A percentile compares a stretch with the other conserved stretches of the same genome.
phyloP scores from a whole-genome alignment of 2,329 filamentous ascomycete species.

The Plectosphaerella plurivora region DNA sequence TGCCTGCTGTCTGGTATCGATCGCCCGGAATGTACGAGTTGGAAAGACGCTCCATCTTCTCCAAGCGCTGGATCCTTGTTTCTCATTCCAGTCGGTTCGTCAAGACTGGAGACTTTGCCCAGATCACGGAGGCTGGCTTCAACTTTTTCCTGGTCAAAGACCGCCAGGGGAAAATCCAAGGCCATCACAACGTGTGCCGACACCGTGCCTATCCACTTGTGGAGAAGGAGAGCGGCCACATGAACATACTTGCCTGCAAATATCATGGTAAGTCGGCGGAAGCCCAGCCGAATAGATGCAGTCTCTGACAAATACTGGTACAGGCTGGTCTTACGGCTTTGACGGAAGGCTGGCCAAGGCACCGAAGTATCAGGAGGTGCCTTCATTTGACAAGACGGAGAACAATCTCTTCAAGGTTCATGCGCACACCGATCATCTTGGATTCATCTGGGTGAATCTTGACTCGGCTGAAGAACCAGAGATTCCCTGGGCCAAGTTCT shows the following conservation, averaged over 20 bases:
- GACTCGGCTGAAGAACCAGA: slow-evolving; percentile 28
- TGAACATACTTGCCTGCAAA: slow-evolving; percentile 7
- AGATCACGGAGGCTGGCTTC: slow-evolving; percentile 14
- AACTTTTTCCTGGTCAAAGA: slow-evolving; percentile 16
- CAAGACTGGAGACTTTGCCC: slow-evolving; percentile 12
- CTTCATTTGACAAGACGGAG: slow-evolving; percentile 31
- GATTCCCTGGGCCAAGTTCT: slow-evolving; percentile 36
- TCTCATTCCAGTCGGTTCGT: slow-evolving; percentile 14
- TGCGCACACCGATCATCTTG: slow-evolving; percentile 35
- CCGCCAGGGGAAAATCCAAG: slow-evolving; percentile 13
- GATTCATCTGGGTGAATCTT: slow-evolving; percentile 46
- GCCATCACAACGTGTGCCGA: slow-evolving; percentile 15
- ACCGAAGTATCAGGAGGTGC: slow-evolving; percentile 33
- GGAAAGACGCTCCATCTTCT: slow-evolving; percentile 33
- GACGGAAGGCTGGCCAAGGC: slow-evolving; percentile 39
- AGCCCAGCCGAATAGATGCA: background rate
- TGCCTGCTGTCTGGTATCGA: slow-evolving; percentile 18
- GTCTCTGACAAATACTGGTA: background rate
- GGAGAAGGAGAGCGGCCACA: slow-evolving; percentile 12
- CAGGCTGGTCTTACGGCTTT: slow-evolving; percentile 39
- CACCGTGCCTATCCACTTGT: slow-evolving; percentile 15
- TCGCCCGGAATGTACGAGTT: slow-evolving; percentile 31
- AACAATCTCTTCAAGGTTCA: slow-evolving; percentile 42
- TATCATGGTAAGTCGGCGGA: background rate
- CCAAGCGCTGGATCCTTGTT: slow-evolving; percentile 25